Evolutionary conservation across 345 rosid species (phyloP).

Genomic region (Gossypium anomalum): DNA sequence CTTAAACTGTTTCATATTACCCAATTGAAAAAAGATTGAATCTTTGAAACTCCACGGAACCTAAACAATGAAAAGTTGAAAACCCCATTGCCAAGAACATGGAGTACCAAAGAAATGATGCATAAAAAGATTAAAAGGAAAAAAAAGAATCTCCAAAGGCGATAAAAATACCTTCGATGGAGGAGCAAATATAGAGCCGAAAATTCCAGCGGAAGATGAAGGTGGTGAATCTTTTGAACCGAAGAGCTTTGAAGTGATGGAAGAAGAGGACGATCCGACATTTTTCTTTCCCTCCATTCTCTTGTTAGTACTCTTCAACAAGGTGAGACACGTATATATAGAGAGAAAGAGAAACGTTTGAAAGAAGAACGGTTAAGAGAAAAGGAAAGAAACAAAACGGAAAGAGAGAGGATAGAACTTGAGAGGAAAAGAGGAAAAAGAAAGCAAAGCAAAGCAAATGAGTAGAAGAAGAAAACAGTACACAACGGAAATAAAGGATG

Average conservation of each 20-base stretch:
- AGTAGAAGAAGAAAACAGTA: constrained; percentile 1
- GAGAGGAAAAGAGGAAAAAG: not conserved
- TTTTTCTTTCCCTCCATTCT: constrained; percentile 59
- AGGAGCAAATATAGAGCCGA: constrained; percentile 66
- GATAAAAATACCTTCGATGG: constrained; percentile 43
- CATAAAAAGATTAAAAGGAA: not conserved
- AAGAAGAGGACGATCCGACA: constrained; percentile 36
- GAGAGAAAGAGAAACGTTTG: not conserved
- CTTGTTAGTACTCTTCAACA: constrained; percentile 18
- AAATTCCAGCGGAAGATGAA: constrained; percentile 52
- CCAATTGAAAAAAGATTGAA: not conserved
- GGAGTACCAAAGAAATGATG: not conserved
- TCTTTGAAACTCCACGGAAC: not conserved
- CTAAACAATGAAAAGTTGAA: constrained; percentile 6
- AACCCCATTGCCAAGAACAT: not conserved
- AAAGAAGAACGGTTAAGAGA: constrained; percentile 27
- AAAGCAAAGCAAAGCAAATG: no score
- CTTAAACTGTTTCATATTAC: not conserved
- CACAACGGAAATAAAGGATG: constrained; percentile 8
- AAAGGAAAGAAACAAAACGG: not conserved
- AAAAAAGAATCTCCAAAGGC: not conserved
- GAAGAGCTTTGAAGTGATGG: constrained; percentile 67
- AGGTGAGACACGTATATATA: constrained; percentile 18
- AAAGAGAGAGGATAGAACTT: not conserved
- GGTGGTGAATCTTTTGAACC: constrained; percentile 62